Conservation (phyloP, 2,329 filamentous ascomycete species). For the Neofusicoccum laricinum region DNA sequence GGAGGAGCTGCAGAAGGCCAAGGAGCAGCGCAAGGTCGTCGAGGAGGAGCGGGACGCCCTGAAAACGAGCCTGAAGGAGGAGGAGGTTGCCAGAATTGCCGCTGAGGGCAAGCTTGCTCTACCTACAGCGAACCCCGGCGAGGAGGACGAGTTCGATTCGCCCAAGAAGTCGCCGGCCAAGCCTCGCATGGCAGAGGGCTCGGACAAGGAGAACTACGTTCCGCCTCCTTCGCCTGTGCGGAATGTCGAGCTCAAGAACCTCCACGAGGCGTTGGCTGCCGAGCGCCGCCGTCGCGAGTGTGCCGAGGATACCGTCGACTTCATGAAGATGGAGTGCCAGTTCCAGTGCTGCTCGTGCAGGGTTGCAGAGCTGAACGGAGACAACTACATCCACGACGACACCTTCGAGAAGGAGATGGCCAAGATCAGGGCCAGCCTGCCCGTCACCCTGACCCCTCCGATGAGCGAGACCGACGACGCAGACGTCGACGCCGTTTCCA, state of each 20-base stretch:
- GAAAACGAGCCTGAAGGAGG: constrained; percentile 68
- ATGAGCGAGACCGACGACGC: constrained; percentile 60
- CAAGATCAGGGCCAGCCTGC: constrained; percentile 41
- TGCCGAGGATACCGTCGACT: constrained; percentile 71
- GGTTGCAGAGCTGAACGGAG: constrained; percentile 37
- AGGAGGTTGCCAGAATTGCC: constrained; percentile 70
- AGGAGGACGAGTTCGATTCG: constrained; percentile 62
- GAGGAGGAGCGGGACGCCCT: constrained; percentile 74
- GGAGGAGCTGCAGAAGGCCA: constrained; percentile 64
- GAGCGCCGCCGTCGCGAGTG: constrained; percentile 63
- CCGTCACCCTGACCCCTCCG: constrained; percentile 56
- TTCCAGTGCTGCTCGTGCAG: constrained; percentile 64
- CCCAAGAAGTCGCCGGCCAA: constrained; percentile 54
- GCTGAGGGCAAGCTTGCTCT: constrained; percentile 68
- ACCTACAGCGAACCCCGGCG: constrained; percentile 50
- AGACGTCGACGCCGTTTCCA: constrained; percentile 13
- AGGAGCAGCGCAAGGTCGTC: constrained; percentile 61
- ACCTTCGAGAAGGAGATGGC: constrained; percentile 35
- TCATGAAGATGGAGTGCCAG: constrained; percentile 71
- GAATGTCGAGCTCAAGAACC: constrained; percentile 38
- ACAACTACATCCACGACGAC: constrained; percentile 38
- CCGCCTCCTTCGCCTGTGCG: neutral
- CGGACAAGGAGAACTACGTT: constrained; percentile 48
- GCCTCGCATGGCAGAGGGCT: constrained; percentile 37
- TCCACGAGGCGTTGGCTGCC: constrained; percentile 50